Evolutionary conservation across 192 early-diverging fungal species (phyloP).

Genomic region (Mycoemilia scoparia): DNA sequence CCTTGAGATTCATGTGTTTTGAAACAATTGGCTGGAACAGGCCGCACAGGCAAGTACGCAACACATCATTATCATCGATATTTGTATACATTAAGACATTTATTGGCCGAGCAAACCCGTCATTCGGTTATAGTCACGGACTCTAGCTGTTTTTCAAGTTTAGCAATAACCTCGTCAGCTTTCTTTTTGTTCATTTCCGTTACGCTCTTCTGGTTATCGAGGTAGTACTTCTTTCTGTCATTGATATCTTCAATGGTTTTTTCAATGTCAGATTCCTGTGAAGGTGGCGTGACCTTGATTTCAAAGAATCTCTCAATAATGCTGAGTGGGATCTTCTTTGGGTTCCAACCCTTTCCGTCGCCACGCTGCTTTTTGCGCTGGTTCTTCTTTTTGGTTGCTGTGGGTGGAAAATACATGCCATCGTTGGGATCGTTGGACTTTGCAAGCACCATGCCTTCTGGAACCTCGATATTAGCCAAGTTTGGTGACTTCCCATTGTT

Average conservation of each 20-base stretch:
- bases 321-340: constrained; percentile 50
- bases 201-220: constrained; percentile 53
- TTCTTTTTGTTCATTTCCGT: constrained; percentile 76
- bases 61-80: too few relatives aligned
- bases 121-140: too few relatives aligned
- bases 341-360: constrained; percentile 25
- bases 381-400: constrained; percentile 40
- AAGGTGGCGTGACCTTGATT: constrained; percentile 67
- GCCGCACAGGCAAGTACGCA: too few relatives aligned
- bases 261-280: constrained; percentile 43
- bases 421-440: constrained; percentile 60
- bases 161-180: constrained; percentile 70
- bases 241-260: constrained; percentile 51
- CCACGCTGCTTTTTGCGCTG: constrained; percentile 34
- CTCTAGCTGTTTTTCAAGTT: constrained; percentile 38
- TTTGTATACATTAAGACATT: too few relatives aligned
- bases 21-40: too few relatives aligned
- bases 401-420: constrained; percentile 57
- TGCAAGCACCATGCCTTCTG: constrained; percentile 55
- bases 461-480: constrained; percentile 37
- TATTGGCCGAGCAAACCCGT: too few relatives aligned
- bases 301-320: constrained; percentile 62
- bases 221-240: constrained; percentile 49
- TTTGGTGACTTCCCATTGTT: too few relatives aligned
- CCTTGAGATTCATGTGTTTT: too few relatives aligned